Evolutionary conservation across 2,329 filamentous ascomycete genomes (phyloP).

Genomic region (Fusarium udum): DNA sequence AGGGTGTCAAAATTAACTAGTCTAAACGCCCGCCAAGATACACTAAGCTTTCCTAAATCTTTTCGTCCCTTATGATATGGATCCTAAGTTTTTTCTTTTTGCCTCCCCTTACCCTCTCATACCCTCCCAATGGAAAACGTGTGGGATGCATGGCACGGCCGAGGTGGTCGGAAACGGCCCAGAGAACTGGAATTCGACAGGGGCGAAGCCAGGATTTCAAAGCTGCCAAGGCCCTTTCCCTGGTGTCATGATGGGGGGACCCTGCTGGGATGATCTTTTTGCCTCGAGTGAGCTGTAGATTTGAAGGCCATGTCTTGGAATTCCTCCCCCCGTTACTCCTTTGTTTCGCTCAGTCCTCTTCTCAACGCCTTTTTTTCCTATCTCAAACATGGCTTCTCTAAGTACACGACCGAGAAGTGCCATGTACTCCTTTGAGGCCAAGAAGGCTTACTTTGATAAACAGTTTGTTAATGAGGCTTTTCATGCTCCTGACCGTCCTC

Average conservation of each 20-base stretch:
- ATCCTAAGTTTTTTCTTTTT: not conserved
- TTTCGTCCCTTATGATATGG: not conserved
- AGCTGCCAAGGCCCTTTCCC: not conserved
- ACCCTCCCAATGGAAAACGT: not conserved
- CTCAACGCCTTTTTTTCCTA: not conserved
- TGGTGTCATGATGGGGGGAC: not conserved
- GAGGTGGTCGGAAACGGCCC: not conserved
- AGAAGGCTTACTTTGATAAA: not conserved
- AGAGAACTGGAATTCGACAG: slow-evolving; percentile 4
- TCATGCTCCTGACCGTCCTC: not conserved
- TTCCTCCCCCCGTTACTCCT: not conserved
- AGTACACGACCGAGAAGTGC: not conserved
- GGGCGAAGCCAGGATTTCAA: not conserved
- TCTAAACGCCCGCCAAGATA: not conserved
- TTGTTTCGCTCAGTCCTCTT: not conserved
- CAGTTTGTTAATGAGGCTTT: not conserved
- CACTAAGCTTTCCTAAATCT: not conserved
- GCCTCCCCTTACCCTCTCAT: not conserved
- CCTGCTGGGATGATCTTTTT: not conserved
- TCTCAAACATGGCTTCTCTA: not conserved
- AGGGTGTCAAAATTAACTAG: not conserved
- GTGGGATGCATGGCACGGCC: not conserved
- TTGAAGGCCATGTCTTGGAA: not conserved
- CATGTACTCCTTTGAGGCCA: not conserved
- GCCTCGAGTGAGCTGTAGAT: not conserved